Conservation (phyloP, 495 filamentous ascomycete genomes). For the Lindgomyces ingoldianus region DNA sequence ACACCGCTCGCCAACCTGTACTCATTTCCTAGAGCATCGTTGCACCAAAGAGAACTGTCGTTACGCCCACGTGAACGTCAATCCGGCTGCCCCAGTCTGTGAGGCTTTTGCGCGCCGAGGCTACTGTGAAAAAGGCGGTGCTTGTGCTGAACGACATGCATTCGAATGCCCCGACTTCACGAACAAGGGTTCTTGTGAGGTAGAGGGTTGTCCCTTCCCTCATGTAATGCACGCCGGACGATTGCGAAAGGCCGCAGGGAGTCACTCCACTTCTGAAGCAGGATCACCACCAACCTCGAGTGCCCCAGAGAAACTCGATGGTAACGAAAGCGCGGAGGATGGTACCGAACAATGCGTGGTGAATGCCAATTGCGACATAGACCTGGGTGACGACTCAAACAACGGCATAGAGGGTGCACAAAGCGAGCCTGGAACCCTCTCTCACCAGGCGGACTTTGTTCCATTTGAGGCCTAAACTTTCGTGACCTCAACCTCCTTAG, state of each 20-base stretch:
- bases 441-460: constrained; percentile 17
- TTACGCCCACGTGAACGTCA: constrained; percentile 84
- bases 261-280: neutral
- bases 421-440: neutral
- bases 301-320: neutral
- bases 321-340: too few relatives aligned
- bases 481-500: neutral
- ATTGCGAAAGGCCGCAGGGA: constrained; percentile 55
- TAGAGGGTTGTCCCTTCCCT: constrained; percentile 75
- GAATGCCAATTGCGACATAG: too few relatives aligned
- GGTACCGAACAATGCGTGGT: too few relatives aligned
- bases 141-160: constrained; percentile 80
- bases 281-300: neutral
- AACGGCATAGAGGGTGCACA: neutral
- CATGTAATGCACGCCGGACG: constrained; percentile 85
- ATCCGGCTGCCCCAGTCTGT: constrained; percentile 80
- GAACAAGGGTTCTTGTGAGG: constrained; percentile 82
- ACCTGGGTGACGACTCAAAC: neutral
- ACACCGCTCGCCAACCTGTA: constrained; percentile 80
- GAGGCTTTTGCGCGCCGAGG: constrained; percentile 81
- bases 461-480: constrained; percentile 25
- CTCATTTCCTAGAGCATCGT: constrained; percentile 87
- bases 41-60: constrained; percentile 87
- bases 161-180: constrained; percentile 93
- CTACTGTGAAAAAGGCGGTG: constrained; percentile 82